A percentile compares a stretch with the other conserved stretches of the same genome.
Evolutionary conservation across 257 asterid species (phyloP).

Genomic region (Solanum sejunctum): DNA sequence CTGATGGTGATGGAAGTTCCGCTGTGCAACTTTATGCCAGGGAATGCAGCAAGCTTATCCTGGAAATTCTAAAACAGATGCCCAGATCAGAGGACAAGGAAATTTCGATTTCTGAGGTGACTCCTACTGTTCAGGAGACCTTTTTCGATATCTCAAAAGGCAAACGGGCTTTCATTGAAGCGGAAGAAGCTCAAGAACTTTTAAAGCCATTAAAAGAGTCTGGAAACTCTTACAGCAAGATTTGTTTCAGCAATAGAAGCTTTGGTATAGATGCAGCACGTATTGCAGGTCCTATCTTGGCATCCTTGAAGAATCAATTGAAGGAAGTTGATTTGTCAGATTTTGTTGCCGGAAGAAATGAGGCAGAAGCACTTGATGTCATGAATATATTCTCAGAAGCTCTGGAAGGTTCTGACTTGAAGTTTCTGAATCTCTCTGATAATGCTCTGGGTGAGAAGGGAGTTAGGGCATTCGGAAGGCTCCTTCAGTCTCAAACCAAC

Average conservation of each 20-base stretch:
- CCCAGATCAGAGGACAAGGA: slow-evolving; percentile 25
- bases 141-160: slow-evolving; percentile 84
- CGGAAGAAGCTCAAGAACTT: slow-evolving; percentile 64
- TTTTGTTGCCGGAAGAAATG: slow-evolving; percentile 94
- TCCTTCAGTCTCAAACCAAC: slow-evolving; percentile 54
- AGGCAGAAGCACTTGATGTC: slow-evolving; percentile 89
- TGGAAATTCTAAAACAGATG: slow-evolving; percentile 61
- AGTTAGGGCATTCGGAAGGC: slow-evolving; percentile 76
- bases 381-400: slow-evolving; percentile 87
- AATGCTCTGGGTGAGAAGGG: slow-evolving; percentile 97
- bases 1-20: slow-evolving; percentile 94
- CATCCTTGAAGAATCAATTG: slow-evolving; percentile 60
- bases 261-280: slow-evolving; percentile 69
- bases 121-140: slow-evolving; percentile 16
- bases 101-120: slow-evolving; percentile 16
- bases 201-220: slow-evolving; percentile 59
- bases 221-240: slow-evolving; percentile 56
- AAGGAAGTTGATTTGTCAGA: slow-evolving; percentile 90
- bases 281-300: slow-evolving; percentile 75
- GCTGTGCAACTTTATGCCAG: slow-evolving; percentile 92
- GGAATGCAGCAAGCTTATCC: slow-evolving; percentile 79
- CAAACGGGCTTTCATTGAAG: slow-evolving; percentile 71
- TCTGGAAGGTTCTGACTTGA: slow-evolving; percentile 73
- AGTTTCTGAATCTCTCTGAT: slow-evolving; percentile 68
- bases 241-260: slow-evolving; percentile 94